Base-by-base conservation (phyloP, 306 rosid species). In the Sechiopsis laciniata region DNA sequence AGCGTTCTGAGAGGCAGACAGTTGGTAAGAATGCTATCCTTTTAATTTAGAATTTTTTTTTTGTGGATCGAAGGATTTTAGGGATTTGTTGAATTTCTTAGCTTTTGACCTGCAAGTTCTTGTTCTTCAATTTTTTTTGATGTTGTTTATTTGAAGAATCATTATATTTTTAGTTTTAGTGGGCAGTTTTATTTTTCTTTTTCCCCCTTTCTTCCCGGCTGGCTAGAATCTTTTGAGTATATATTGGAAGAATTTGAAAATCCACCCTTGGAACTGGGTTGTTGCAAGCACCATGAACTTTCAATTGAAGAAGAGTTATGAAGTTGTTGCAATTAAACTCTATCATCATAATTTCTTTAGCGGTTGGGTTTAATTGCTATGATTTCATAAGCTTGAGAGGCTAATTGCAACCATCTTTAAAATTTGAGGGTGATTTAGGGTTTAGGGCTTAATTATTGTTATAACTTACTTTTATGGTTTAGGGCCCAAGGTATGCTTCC, bases 1-100 rank as follows among this genome's bases (percentile, higher is more conserved):
- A 87, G 72, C 87, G 80, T 72, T 84, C 86, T 75, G 82, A 80
- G 81, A 94, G 75, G 81, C 87, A 83, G 32, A 77, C 79, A 62
- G 66, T 69, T 52, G 97, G 99, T 91, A 85, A 86, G 92, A 80
- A 50, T 56, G n/a, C 56, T 46, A 32, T 58, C 76, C 46, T 54
- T 52, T 53, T 53, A 24, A 15, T 51, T 50, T 17, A 70, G 59
- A 51, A 15, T 70, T 24, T n/a, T n/a, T n/a, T n/a, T n/a, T 16
- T 48, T 46, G 20, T 48, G 51, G 58, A 70, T 70, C 60, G 21
- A 52, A 15, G n/a, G 74, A 22, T 16, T 26, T 24, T 14, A 7
- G 24, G n/a, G 60, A 20, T n/a, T 46, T 16, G 60, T 52, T 70
- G 37, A 22, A 68, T 68, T 48, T 22, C 48, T 42, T 42, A 67